Base-by-base conservation (phyloP, 352 stramenopile species). In the Phytophthora niederhauseri region DNA sequence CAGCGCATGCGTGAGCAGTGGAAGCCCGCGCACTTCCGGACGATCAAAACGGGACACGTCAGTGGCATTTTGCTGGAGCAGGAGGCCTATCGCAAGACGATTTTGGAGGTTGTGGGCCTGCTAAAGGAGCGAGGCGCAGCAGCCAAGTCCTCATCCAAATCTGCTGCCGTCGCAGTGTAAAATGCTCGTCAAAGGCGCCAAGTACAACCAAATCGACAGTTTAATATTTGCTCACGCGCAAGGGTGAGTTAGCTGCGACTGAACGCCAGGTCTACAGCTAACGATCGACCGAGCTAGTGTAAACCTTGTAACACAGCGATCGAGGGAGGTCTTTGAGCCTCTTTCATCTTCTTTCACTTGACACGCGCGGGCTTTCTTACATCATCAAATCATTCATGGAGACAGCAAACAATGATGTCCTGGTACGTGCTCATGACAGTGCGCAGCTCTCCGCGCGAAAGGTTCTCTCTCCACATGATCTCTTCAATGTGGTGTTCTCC, bases 381-480 rank as follows among this genome's bases (percentile, higher is more conserved):
- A 30, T 28, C 22, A 46, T 53, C 7, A 11, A 8, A 24, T 81
- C 73, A 94, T 66, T 94, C 87, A 51, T 93, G 85, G 43, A 92
- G 75, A 68, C 82, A 92, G 56, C 81, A 93, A 12, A 94, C 87
- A 30, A 95, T 87, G 52, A 94, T 94, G 43, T 93, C 84, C 58
- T 91, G 78, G 69, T 95, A 96, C n/a, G 85, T 93, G 65, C 78
- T 93, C 57, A 96, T 75, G 24, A 95, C 86, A 0, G 82, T 91
- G 24, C 86, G 84, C 17, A 96, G 63, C 48, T 94, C 89, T n/a
- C 81, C 89, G 3, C 89, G 82, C 1, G 84, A 91, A 1, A 96
- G 65, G 26, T 93, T 95, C 53, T 96, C 89, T 14, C 89, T 76
- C 89, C 89, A 96, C 89, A 96, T 96, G 59, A 96, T 96, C 73